These are phyloP conservation scores for Yamadazyma ubonensis DNA, from an alignment of 805 yeast species.

Conservation along the genomic window DNA sequence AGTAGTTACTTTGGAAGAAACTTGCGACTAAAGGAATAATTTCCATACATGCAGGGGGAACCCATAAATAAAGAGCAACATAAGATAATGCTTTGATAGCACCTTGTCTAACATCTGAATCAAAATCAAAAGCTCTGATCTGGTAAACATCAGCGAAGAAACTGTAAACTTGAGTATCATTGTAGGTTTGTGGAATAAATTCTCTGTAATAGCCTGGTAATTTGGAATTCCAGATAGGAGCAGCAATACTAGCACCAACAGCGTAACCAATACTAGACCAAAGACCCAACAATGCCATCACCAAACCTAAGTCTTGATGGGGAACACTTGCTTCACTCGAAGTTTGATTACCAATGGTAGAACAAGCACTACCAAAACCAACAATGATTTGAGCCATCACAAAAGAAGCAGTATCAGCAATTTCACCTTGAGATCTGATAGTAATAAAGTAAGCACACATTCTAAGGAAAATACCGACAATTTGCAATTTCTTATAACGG, in stretches of 20 bases:
- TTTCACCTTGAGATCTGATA: constrained; percentile 18
- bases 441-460: constrained; percentile 29
- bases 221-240: constrained; percentile 31
- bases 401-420: constrained; percentile 28
- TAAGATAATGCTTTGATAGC: constrained; percentile 32
- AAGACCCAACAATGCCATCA: constrained; percentile 34
- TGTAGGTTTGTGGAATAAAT: constrained; percentile 24
- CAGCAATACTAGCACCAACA: constrained; percentile 39
- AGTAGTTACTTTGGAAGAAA: constrained; percentile 34
- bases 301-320: constrained; percentile 40
- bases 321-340: constrained; percentile 44
- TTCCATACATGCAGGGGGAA: constrained; percentile 27
- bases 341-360: constrained; percentile 35
- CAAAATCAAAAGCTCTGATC: constrained; percentile 24
- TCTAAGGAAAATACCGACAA: constrained; percentile 30
- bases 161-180: constrained; percentile 18
- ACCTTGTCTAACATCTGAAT: constrained; percentile 27
- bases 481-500: constrained; percentile 36
- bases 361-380: constrained; percentile 42
- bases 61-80: constrained; percentile 25
- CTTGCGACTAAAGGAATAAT: constrained; percentile 26
- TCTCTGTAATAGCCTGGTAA: constrained; percentile 28
- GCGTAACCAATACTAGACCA: constrained; percentile 39
- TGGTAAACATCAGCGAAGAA: constrained; percentile 23
- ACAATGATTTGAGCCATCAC: constrained; percentile 34